These are phyloP conservation scores for Aspergillus pseudoglaucus DNA, from an alignment of 2,329 filamentous ascomycete genomes.

Conservation along the genomic window DNA sequence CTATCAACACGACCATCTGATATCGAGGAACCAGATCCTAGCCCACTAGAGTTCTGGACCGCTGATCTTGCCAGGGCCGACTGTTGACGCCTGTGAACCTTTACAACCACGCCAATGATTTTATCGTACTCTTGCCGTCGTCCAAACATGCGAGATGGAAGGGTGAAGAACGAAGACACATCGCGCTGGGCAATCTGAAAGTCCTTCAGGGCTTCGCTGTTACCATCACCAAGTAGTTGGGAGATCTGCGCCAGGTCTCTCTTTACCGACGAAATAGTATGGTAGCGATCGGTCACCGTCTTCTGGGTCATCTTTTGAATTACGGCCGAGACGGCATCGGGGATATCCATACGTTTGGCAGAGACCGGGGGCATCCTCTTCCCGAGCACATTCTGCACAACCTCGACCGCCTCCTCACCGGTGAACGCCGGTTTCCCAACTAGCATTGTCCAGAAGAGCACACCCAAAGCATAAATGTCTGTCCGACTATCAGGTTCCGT, in stretches of 20 bases:
- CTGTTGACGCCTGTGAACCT: constrained; percentile 61
- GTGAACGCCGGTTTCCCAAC: constrained; percentile 75
- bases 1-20: constrained; percentile 46
- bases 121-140: constrained; percentile 64
- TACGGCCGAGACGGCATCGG: constrained; percentile 72
- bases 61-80: constrained; percentile 25
- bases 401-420: constrained; percentile 74
- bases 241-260: constrained; percentile 71
- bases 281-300: constrained; percentile 78
- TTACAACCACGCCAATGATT: constrained; percentile 69
- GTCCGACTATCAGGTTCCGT: constrained; percentile 87
- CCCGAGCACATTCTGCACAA: constrained; percentile 81
- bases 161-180: constrained; percentile 84
- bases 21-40: constrained; percentile 49
- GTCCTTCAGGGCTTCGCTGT: constrained; percentile 61
- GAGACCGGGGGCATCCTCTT: constrained; percentile 72
- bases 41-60: constrained; percentile 31
- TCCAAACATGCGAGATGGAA: constrained; percentile 76
- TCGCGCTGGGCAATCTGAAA: constrained; percentile 78
- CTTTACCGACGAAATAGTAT: constrained; percentile 79
- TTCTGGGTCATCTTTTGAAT: constrained; percentile 92
- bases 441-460: constrained; percentile 81
- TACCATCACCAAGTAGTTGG: constrained; percentile 66
- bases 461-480: constrained; percentile 86
- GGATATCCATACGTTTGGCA: constrained; percentile 71